These are phyloP conservation scores for Delitschia confertaspora DNA, from an alignment of 495 filamentous ascomycete genomes.

Conservation along the genomic window DNA sequence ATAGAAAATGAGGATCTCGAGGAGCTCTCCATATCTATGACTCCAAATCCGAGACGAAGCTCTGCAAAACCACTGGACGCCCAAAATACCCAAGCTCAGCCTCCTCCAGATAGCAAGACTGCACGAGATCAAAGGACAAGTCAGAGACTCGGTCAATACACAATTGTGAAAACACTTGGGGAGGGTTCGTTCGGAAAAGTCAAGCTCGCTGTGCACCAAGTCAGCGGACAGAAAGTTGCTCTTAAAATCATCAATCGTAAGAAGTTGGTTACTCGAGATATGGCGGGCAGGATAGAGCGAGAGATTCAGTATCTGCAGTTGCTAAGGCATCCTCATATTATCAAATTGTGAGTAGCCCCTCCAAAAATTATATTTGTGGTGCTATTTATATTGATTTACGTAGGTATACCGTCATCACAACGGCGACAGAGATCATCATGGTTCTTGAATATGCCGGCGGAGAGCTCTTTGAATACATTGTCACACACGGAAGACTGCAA, in stretches of 20 bases:
- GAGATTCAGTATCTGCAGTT: slow-evolving; percentile 98
- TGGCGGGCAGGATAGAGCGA: slow-evolving; percentile 92
- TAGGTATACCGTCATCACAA: slow-evolving; percentile 94
- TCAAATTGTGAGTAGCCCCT: slow-evolving; percentile 68
- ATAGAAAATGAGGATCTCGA: slow-evolving; percentile 89
- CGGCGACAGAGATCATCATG: slow-evolving; percentile 91
- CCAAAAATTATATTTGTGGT: slow-evolving; percentile 14
- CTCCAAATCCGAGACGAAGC: slow-evolving; percentile 51
- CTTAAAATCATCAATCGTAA: slow-evolving; percentile 94
- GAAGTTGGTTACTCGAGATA: slow-evolving; percentile 90
- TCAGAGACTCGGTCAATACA: slow-evolving; percentile 82
- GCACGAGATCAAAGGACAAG: slow-evolving; percentile 42
- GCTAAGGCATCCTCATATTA: slow-evolving; percentile 93
- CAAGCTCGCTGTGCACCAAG: slow-evolving; percentile 85
- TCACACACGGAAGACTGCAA: slow-evolving; percentile 77
- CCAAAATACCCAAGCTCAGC: slow-evolving; percentile 23
- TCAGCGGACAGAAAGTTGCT: slow-evolving; percentile 87
- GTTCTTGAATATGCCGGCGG: slow-evolving; percentile 95
- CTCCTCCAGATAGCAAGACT: slow-evolving; percentile 25
- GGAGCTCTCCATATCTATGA: slow-evolving; percentile 80
- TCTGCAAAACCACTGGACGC: slow-evolving; percentile 37
- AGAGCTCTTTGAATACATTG: slow-evolving; percentile 96
- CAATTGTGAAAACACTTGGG: slow-evolving; percentile 79
- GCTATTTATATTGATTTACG: slow-evolving; percentile 12
- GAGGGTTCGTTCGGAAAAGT: slow-evolving; percentile 98